Percentiles rank a stretch among this genome's conserved stretches.
phyloP scores from a whole-genome alignment of 768 basidiomycete species.

The Chalciporus piperatus region DNA sequence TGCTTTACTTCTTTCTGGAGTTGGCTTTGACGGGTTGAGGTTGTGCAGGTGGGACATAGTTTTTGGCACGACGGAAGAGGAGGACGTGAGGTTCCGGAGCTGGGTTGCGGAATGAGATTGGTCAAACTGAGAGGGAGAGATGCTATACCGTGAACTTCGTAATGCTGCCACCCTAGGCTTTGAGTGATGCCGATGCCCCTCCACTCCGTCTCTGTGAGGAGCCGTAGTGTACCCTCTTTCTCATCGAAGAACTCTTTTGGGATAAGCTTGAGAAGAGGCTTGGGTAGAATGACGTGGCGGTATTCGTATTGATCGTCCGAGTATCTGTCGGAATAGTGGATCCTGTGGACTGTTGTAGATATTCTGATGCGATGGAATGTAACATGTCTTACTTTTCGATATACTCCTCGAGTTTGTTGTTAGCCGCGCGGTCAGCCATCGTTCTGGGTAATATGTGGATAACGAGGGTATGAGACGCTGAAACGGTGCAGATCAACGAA shows the following conservation, averaged over 20 bases:
- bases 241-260: constrained; percentile 82
- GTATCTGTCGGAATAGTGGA: constrained; percentile 90
- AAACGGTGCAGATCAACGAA: background rate
- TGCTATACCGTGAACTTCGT: constrained; percentile 86
- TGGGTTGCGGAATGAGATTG: constrained; percentile 30
- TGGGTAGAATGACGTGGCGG: constrained; percentile 95
- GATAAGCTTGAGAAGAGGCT: constrained; percentile 89
- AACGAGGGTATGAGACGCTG: constrained; percentile 1
- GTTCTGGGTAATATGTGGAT: constrained; percentile 10
- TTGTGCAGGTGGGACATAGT: constrained; percentile 56
- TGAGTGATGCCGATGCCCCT: constrained; percentile 95
- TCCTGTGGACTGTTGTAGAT: constrained; percentile 43
- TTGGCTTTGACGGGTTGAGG: constrained; percentile 42
- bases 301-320: constrained; percentile 93
- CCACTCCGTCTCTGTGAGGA: constrained; percentile 90
- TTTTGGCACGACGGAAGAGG: constrained; percentile 81
- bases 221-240: constrained; percentile 75
- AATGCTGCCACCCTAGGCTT: constrained; percentile 95
- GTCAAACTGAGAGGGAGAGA: background rate
- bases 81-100: constrained; percentile 93
- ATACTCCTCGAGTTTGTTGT: constrained; percentile 65
- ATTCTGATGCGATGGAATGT: constrained; percentile 16
- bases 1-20: constrained; percentile 39
- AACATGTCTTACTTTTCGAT: constrained; percentile 62
- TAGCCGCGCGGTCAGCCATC: constrained; percentile 38